phyloP scores from a whole-genome alignment of 1,284 basidiomycete genomes.

The Cutaneotrichosporon mucoides region DNA sequence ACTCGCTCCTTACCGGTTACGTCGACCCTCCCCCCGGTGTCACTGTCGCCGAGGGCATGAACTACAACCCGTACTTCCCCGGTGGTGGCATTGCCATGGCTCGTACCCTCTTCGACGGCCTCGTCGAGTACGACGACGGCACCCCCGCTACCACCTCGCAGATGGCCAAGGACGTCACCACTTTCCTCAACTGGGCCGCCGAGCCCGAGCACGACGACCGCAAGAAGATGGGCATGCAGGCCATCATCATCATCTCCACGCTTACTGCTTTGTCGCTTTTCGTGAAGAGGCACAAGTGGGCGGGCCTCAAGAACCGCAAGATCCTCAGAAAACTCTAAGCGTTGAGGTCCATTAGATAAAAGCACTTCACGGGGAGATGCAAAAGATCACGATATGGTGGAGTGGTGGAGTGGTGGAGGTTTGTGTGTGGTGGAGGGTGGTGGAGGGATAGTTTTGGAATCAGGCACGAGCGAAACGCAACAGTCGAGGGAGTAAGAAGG shows the following conservation, averaged over 20 bases:
- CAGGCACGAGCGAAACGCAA: too few relatives aligned
- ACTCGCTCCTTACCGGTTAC: constrained; percentile 95
- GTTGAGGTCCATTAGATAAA: constrained; percentile 3
- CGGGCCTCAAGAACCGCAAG: constrained; percentile 3
- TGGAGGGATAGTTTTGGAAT: neutral
- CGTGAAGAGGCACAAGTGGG: constrained; percentile 9
- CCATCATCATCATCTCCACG: constrained; percentile 80
- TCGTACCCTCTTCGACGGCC: constrained; percentile 87
- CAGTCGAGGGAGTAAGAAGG: too few relatives aligned
- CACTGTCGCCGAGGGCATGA: constrained; percentile 92
- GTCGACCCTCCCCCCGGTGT: constrained; percentile 95
- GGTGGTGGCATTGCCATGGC: constrained; percentile 98
- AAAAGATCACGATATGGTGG: neutral
- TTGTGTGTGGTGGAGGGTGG: neutral
- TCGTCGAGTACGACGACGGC: constrained; percentile 94
- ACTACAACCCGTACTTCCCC: constrained; percentile 98
- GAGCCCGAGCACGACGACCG: constrained; percentile 98
- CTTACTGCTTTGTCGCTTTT: constrained; percentile 54
- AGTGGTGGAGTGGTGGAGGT: neutral
- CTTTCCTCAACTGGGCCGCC: constrained; percentile 91
- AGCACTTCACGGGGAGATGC: constrained; percentile 8
- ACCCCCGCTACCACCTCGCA: constrained; percentile 97
- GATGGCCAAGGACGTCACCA: constrained; percentile 98
- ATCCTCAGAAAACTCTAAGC: constrained; percentile 1
- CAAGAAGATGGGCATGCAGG: constrained; percentile 87